These are phyloP conservation scores for Lactarius psammicola DNA, from an alignment of 768 basidiomycete genomes.

Conservation along the genomic window DNA sequence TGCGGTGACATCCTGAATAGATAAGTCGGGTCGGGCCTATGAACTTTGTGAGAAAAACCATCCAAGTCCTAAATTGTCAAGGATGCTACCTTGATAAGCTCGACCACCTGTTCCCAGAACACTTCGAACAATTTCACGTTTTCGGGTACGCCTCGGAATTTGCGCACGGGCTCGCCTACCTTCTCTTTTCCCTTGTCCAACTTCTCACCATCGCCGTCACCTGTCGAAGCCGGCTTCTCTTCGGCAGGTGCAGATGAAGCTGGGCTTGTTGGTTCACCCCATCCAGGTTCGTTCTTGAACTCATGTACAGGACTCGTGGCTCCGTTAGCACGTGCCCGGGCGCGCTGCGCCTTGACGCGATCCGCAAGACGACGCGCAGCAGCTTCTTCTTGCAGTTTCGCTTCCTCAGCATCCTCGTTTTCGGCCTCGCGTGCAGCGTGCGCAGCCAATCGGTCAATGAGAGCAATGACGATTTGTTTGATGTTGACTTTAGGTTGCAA, in stretches of 20 bases:
- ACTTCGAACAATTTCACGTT: slow-evolving; percentile 96
- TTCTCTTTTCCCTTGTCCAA: slow-evolving; percentile 59
- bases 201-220: slow-evolving; percentile 33
- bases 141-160: slow-evolving; percentile 94
- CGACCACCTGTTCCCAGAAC: slow-evolving; percentile 98
- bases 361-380: slow-evolving; percentile 86
- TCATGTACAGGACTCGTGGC: slow-evolving; percentile 26
- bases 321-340: slow-evolving; percentile 53
- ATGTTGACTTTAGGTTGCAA: slow-evolving; percentile 98
- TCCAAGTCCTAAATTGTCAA: neutral
- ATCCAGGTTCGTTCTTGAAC: slow-evolving; percentile 25
- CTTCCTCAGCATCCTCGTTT: slow-evolving; percentile 93
- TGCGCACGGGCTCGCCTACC: slow-evolving; percentile 53
- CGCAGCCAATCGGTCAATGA: slow-evolving; percentile 93
- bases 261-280: slow-evolving; percentile 35
- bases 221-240: slow-evolving; percentile 21
- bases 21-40: slow-evolving; percentile 93
- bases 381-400: slow-evolving; percentile 89
- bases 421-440: slow-evolving; percentile 98
- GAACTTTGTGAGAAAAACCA: slow-evolving; percentile 5
- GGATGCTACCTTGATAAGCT: slow-evolving; percentile 89
- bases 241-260: slow-evolving; percentile 20
- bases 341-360: slow-evolving; percentile 74
- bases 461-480: slow-evolving; percentile 95
- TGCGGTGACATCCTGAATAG: slow-evolving; percentile 96